A percentile compares a stretch with the other conserved stretches of the same genome.
phyloP scores from a whole-genome alignment of 106 monocot genomes.

The Apostasia ramifera region DNA sequence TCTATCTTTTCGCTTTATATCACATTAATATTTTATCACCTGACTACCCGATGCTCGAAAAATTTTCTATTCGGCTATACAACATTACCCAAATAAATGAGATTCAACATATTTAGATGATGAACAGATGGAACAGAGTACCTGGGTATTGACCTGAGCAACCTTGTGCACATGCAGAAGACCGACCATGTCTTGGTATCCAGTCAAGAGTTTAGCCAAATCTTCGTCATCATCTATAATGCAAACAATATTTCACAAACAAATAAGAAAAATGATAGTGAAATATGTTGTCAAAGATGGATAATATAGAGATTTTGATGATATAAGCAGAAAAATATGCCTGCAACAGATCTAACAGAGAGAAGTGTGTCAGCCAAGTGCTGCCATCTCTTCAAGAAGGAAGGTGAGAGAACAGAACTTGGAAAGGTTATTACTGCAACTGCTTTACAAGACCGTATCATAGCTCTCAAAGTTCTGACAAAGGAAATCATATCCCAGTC shows the following conservation, averaged over 20 bases:
- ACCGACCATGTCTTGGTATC: slow-evolving; percentile 97
- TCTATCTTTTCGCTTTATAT: too few relatives aligned
- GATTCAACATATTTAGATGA: too few relatives aligned
- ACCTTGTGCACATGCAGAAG: slow-evolving; percentile 94
- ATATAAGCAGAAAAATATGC: slow-evolving; percentile 19
- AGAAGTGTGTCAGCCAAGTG: slow-evolving; percentile 94
- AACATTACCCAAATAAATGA: too few relatives aligned
- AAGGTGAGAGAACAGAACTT: slow-evolving; percentile 47
- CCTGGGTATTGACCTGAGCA: slow-evolving; percentile 82
- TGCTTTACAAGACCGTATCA: slow-evolving; percentile 73
- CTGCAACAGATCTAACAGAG: slow-evolving; percentile 81
- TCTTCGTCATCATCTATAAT: slow-evolving; percentile 88
- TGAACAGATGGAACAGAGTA: neutral
- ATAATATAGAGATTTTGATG: neutral
- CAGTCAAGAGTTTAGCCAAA: slow-evolving; percentile 81
- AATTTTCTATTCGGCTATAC: too few relatives aligned
- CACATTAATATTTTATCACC: too few relatives aligned
- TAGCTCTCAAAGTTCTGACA: slow-evolving; percentile 75
- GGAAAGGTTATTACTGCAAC: slow-evolving; percentile 92
- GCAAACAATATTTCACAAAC: neutral
- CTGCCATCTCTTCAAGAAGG: slow-evolving; percentile 88
- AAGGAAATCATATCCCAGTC: slow-evolving; percentile 97
- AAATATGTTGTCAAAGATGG: neutral
- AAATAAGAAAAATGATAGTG: neutral
- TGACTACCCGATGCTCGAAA: too few relatives aligned